Conservation (phyloP, 129 eudicot genomes). For the Saussurea involucrata region DNA sequence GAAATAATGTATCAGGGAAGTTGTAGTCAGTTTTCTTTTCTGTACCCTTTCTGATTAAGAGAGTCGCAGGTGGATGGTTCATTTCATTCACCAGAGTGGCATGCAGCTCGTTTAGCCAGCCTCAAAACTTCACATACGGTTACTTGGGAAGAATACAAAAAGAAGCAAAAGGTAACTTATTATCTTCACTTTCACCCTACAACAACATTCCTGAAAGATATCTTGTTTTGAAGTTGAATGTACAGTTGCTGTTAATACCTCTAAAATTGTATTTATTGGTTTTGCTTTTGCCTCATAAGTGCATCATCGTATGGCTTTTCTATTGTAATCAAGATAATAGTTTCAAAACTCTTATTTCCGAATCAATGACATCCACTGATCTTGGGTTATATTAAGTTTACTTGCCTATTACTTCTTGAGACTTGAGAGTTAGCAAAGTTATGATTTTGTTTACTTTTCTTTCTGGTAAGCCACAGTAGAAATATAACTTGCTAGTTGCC, state of each 20-base stretch:
- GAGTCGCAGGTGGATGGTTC: constrained; percentile 99
- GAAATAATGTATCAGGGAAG: not conserved
- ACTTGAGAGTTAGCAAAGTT: not conserved
- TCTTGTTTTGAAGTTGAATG: constrained; percentile 6
- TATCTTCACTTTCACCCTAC: not conserved
- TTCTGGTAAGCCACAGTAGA: not conserved
- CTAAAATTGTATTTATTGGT: not conserved
- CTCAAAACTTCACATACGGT: constrained; percentile 93
- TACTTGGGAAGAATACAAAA: constrained; percentile 97
- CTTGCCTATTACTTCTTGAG: not conserved
- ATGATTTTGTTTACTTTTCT: not conserved
- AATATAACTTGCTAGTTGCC: not conserved
- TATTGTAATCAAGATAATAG: not conserved
- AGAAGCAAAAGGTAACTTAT: constrained; percentile 81
- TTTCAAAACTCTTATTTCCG: not conserved
- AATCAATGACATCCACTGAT: not conserved
- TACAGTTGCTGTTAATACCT: not conserved
- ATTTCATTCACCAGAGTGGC: constrained; percentile 99
- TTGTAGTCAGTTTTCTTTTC: constrained; percentile 1
- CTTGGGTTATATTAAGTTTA: not conserved
- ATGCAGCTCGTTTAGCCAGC: constrained; percentile 99
- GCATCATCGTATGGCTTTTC: not conserved
- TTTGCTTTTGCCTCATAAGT: not conserved
- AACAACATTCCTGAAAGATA: not conserved
- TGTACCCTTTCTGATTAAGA: constrained; percentile 69